Evolutionary conservation across 805 yeast species (phyloP).

Genomic region (Teunomyces atbi): DNA sequence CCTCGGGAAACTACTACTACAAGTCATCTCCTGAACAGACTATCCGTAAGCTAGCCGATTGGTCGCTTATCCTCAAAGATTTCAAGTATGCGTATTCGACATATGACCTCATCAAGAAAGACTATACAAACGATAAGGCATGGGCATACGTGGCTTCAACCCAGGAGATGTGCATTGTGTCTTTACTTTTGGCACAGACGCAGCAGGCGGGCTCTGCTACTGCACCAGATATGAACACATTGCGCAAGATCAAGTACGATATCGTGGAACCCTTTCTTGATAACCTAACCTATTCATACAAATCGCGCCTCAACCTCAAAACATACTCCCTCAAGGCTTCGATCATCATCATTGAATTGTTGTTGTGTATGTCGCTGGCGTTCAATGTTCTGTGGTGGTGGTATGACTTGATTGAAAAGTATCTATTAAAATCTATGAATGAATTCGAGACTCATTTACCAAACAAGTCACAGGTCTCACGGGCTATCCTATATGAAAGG

Average conservation of each 20-base stretch:
- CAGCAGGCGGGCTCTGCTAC: conserved; percentile 30
- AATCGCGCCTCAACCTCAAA: conserved; percentile 66
- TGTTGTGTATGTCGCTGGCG: conserved; percentile 46
- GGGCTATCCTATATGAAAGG: conserved; percentile 43
- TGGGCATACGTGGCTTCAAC: conserved; percentile 78
- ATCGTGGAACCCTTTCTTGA: conserved; percentile 63
- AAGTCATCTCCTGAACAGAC: conserved; percentile 67
- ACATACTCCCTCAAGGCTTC: conserved; percentile 70
- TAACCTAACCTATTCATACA: conserved; percentile 69
- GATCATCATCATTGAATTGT: conserved; percentile 68
- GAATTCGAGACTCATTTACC: conserved; percentile 43
- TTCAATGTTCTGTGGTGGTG: conserved; percentile 46
- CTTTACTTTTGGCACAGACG: conserved; percentile 61
- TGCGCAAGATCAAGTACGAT: conserved; percentile 51
- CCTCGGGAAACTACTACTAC: conserved; percentile 56
- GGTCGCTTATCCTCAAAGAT: conserved; percentile 89
- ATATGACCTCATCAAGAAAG: conserved; percentile 79
- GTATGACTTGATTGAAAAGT: conserved; percentile 42
- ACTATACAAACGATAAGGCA: conserved; percentile 72
- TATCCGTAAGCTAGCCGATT: conserved; percentile 83
- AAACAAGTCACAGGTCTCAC: conserved; percentile 42
- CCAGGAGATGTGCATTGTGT: conserved; percentile 84
- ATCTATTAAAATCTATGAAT: conserved; percentile 47
- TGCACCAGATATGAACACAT: conserved; percentile 40
- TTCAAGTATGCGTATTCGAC: conserved; percentile 79